Evolutionary conservation across 805 yeast genomes (phyloP).

Genomic region (Nakazawaea ernobii): DNA sequence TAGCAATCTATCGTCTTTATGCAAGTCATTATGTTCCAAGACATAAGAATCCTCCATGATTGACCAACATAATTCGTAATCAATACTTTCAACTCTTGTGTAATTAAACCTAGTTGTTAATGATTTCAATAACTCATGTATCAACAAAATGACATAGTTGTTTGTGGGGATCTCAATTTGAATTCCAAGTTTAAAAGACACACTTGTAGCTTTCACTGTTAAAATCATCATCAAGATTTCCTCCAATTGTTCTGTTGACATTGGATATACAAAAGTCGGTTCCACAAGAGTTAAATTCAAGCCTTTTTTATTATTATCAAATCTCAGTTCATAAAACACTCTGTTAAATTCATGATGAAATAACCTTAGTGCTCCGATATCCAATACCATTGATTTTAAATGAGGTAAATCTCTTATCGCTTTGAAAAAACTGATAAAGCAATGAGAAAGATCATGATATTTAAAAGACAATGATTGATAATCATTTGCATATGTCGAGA

Average conservation of each 20-base stretch:
- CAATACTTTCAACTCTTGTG: not conserved
- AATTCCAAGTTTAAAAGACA: conserved; percentile 3
- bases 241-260: not conserved
- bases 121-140: not conserved
- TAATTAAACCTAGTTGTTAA: conserved; percentile 1
- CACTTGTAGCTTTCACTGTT: not conserved
- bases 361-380: not conserved
- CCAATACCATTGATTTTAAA: not conserved
- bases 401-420: not conserved
- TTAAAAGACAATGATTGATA: not conserved
- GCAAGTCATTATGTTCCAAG: conserved; percentile 1
- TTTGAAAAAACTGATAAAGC: not conserved
- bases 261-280: conserved; percentile 6
- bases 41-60: conserved; percentile 7
- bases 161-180: conserved; percentile 3
- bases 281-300: conserved; percentile 1
- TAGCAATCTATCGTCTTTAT: not conserved
- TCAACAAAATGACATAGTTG: not conserved
- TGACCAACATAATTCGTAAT: conserved; percentile 8
- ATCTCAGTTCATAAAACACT: not conserved
- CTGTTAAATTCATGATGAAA: not conserved
- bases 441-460: not conserved
- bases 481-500: not conserved
- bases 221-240: not conserved
- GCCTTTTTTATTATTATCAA: not conserved